Evolutionary conservation across 2,329 filamentous ascomycete genomes (phyloP), one percentile per base, ranked within the genome.

Genomic region (Xylariaceae sp.): DNA sequence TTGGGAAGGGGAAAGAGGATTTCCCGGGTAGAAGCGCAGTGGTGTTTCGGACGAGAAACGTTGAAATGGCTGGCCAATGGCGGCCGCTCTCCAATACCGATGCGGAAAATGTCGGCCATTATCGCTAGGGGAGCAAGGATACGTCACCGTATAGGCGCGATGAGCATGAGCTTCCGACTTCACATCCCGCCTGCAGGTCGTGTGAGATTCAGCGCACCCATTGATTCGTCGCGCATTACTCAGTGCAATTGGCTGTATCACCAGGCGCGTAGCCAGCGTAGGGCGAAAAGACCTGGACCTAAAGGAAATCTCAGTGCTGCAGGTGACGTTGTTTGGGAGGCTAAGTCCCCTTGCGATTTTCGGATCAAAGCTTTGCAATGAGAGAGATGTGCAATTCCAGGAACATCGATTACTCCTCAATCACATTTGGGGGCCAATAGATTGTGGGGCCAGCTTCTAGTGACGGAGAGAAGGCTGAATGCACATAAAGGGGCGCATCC

Each of bases 101-200:
- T 52, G 54, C 65, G 66, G 65, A 60, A 62, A 55, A 64, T 64
- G 56, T 63, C 66, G 66, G 64, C 57, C 50, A 61, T 51, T 44
- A 47, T 57, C 54, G 51, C 47, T 45, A 9, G 41, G 45, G 60
- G 51, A 57, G 58, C 45, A 49, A 52, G 51, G 50, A 54, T 59
- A 60, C 59, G 59, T 64, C 60, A 65, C 57, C 11, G 16, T 34
- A 14, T 38, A 53, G 49, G 47, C 44, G 48, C 47, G 45, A 38
- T 43, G 33, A 44, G 11, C 14, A 10, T 3, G 19, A 22, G 10
- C 28, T 40, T 28, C 7, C 7, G 7, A 4, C 22, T 28, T 28
- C 22, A 28, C 22, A 28, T 28, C 22, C 7, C 7, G 7, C 22
- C 22, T 28, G 22, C n/a, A 9, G 46, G 50, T 61, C 53, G 44